Evolutionary conservation across 768 basidiomycete genomes (phyloP).

Genomic region (Rhizopogon salebrosus): DNA sequence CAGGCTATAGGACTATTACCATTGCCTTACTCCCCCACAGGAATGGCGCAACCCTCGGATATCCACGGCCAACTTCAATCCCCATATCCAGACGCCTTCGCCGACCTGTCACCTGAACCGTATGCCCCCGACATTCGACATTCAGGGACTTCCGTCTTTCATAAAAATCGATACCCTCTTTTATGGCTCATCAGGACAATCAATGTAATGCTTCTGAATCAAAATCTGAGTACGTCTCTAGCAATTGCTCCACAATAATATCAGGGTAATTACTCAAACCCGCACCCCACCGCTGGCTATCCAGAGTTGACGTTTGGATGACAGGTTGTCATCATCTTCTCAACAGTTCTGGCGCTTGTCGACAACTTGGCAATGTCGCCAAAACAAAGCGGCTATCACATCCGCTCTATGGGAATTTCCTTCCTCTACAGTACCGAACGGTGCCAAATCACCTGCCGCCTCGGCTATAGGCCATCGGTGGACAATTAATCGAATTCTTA

Average conservation of each 20-base stretch:
- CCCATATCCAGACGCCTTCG: constrained; percentile 2
- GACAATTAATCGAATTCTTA: constrained; percentile 1
- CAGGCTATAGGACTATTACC: neutral
- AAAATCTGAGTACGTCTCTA: neutral
- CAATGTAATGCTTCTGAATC: neutral
- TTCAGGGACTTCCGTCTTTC: constrained; percentile 14
- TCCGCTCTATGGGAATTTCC: neutral
- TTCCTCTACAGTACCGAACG: neutral
- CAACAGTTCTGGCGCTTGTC: neutral
- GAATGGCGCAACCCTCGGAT: constrained; percentile 1
- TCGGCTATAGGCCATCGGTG: constrained; percentile 1
- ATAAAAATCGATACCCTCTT: neutral
- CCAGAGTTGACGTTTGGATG: neutral
- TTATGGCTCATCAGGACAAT: neutral
- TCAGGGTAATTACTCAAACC: no score
- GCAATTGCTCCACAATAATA: neutral
- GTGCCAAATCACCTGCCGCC: neutral
- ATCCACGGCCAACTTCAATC: constrained; percentile 2
- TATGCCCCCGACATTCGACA: neutral
- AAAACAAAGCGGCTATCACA: neutral
- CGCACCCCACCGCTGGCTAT: no score
- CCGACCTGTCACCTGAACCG: constrained; percentile 13
- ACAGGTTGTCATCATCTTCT: neutral
- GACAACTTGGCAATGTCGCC: neutral
- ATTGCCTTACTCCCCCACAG: neutral